Conservation (phyloP, 306 rosid species). For the Luffa aegyptiaca region DNA sequence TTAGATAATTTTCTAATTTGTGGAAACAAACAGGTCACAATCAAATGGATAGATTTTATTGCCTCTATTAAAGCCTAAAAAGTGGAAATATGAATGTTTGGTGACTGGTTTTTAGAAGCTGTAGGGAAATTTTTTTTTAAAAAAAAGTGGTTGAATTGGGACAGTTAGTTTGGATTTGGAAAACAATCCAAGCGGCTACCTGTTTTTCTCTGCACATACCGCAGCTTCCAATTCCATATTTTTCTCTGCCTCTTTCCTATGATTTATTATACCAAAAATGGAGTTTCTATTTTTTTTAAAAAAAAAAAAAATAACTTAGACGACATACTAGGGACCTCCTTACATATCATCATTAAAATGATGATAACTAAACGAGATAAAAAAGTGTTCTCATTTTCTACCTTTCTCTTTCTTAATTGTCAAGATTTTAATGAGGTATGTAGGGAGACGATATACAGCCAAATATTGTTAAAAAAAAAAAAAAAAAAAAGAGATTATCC, state of each 20-base stretch:
- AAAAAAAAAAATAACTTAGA: too few species aligned
- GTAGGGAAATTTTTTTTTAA: background rate
- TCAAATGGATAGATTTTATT: background rate
- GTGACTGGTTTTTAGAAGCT: constrained; percentile 1
- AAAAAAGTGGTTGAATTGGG: background rate
- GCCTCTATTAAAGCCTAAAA: background rate
- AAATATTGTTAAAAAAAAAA: too few species aligned
- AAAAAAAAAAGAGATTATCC: too few species aligned
- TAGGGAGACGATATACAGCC: too few species aligned
- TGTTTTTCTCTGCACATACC: background rate
- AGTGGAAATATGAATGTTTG: background rate
- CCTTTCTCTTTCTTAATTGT: too few species aligned
- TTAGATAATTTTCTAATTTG: background rate
- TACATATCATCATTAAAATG: too few species aligned
- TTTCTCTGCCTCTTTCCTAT: background rate
- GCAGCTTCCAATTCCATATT: background rate
- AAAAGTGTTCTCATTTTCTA: too few species aligned
- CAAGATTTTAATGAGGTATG: too few species aligned
- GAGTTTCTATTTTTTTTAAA: background rate
- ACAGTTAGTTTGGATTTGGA: constrained; percentile 8
- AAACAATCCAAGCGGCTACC: background rate
- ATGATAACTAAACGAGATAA: too few species aligned
- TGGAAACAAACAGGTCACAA: background rate
- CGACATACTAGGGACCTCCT: too few species aligned
- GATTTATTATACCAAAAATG: background rate